A percentile compares a stretch with the other conserved stretches of the same genome.
These are phyloP conservation scores for Fraxinus velutina DNA, from an alignment of 305 asterid genomes.

Conservation along the genomic window DNA sequence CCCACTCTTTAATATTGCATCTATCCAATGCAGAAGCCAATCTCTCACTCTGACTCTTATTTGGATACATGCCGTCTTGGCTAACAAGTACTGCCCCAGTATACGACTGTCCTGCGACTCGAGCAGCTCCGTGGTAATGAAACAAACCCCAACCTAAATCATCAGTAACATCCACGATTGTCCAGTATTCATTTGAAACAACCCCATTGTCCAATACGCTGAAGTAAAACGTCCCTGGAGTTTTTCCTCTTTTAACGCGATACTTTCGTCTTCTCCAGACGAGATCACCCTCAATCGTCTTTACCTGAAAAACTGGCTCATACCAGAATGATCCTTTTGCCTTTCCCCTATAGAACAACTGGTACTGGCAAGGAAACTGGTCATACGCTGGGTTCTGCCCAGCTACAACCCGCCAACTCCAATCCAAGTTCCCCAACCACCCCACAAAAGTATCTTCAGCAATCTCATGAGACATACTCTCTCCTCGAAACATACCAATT, in stretches of 20 bases:
- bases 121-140: constrained; percentile 86
- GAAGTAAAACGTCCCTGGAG: constrained; percentile 64
- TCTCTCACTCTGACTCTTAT: constrained; percentile 36
- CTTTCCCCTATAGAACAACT: constrained; percentile 73
- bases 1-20: constrained; percentile 81
- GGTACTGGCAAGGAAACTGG: constrained; percentile 93
- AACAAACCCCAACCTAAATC: constrained; percentile 89
- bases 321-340: constrained; percentile 94
- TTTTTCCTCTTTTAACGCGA: constrained; percentile 66
- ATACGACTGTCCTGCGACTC: constrained; percentile 90
- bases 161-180: constrained; percentile 67
- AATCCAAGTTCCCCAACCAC: constrained; percentile 69
- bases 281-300: constrained; percentile 54
- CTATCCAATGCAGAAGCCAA: constrained; percentile 55
- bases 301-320: constrained; percentile 83
- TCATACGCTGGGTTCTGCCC: constrained; percentile 98
- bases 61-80: constrained; percentile 65
- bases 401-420: constrained; percentile 95
- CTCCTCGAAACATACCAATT: constrained; percentile 55
- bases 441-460: constrained; percentile 91
- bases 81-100: constrained; percentile 87
- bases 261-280: constrained; percentile 84
- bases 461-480: constrained; percentile 47
- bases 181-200: constrained; percentile 80
- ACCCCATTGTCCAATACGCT: constrained; percentile 90